Percentiles rank a stretch among this genome's conserved stretches.
These are phyloP conservation scores for Talaromyces sp. DNA, from an alignment of 2,329 filamentous ascomycete species.

Conservation along the genomic window DNA sequence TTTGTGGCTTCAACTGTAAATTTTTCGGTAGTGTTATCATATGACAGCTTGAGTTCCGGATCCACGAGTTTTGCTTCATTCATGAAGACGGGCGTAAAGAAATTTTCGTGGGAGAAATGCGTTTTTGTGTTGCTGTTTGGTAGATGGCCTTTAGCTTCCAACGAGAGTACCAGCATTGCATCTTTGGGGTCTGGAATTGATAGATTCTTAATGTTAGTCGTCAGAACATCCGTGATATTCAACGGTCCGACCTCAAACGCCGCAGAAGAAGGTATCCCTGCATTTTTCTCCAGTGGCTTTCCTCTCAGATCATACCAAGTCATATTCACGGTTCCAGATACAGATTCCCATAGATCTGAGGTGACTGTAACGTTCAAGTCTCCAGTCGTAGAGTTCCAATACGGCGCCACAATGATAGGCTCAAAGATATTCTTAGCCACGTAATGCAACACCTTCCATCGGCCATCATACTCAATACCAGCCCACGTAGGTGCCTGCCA, in stretches of 20 bases:
- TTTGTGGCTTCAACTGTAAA: constrained; percentile 47
- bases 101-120: constrained; percentile 48
- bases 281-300: constrained; percentile 33
- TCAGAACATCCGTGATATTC: constrained; percentile 48
- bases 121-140: constrained; percentile 38
- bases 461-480: constrained; percentile 57
- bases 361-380: constrained; percentile 52
- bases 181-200: constrained; percentile 31
- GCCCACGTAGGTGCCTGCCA: constrained; percentile 63
- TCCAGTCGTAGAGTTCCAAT: constrained; percentile 49
- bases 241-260: constrained; percentile 46
- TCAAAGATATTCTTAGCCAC: constrained; percentile 54
- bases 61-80: constrained; percentile 45
- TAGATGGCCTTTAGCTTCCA: constrained; percentile 42
- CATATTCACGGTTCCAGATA: constrained; percentile 44
- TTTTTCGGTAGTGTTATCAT: constrained; percentile 25
- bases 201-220: constrained; percentile 34
- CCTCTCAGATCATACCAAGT: constrained; percentile 51
- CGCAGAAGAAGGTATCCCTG: constrained; percentile 29
- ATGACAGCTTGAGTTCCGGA: constrained; percentile 42
- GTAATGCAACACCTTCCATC: constrained; percentile 61
- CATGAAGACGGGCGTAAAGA: constrained; percentile 46
- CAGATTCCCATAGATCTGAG: constrained; percentile 53
- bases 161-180: constrained; percentile 42
- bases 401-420: constrained; percentile 55